These are phyloP conservation scores for Didymella lethalis DNA, from an alignment of 2,329 filamentous ascomycete species.

Conservation along the genomic window DNA sequence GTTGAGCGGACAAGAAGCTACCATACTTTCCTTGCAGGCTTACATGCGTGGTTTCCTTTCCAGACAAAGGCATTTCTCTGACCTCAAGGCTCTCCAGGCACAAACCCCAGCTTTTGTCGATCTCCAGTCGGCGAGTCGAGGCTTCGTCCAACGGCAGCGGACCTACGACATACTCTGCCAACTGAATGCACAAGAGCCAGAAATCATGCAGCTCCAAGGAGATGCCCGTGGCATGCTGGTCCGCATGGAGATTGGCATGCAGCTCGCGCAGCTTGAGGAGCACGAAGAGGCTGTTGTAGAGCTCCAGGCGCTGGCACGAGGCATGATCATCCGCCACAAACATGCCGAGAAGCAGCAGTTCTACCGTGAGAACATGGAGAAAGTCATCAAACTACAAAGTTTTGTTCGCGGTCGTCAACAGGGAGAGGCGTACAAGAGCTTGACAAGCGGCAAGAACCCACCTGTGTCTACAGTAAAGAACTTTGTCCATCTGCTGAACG, in stretches of 20 bases:
- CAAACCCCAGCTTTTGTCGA: slow-evolving; percentile 65
- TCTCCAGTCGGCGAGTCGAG: slow-evolving; percentile 73
- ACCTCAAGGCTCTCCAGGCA: slow-evolving; percentile 63
- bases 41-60: slow-evolving; percentile 59
- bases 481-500: slow-evolving; percentile 96
- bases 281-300: slow-evolving; percentile 80
- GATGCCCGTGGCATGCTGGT: slow-evolving; percentile 80
- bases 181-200: slow-evolving; percentile 72
- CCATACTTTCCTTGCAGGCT: slow-evolving; percentile 61
- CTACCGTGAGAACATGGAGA: slow-evolving; percentile 97
- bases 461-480: slow-evolving; percentile 97
- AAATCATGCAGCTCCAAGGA: slow-evolving; percentile 75
- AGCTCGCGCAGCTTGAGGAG: slow-evolving; percentile 79
- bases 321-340: slow-evolving; percentile 73
- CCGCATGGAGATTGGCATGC: slow-evolving; percentile 74
- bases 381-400: slow-evolving; percentile 98
- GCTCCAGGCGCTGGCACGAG: slow-evolving; percentile 77
- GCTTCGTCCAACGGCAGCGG: slow-evolving; percentile 68
- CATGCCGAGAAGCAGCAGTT: slow-evolving; percentile 88
- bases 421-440: slow-evolving; percentile 95
- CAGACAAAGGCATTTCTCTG: slow-evolving; percentile 54
- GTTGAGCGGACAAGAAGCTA: slow-evolving; percentile 55
- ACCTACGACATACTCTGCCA: slow-evolving; percentile 71
- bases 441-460: slow-evolving; percentile 95
- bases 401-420: slow-evolving; percentile 94